Evolutionary conservation across 345 rosid species (phyloP), one percentile per base, ranked within the genome.

Genomic region (Fremontodendron californicum): DNA sequence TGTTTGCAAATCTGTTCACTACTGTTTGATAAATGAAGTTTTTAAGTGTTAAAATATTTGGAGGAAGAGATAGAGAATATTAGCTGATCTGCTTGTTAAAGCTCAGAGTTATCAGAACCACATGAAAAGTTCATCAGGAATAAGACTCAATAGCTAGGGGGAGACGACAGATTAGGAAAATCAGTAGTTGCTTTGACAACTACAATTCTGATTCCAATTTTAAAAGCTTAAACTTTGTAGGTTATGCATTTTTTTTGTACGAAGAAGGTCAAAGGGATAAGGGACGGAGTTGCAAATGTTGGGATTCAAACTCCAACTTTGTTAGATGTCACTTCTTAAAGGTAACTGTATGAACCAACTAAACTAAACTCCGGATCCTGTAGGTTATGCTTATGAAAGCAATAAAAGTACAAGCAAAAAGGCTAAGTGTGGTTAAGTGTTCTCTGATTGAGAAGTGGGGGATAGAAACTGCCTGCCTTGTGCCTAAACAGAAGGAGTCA

Each of bases 81-180:
- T 43, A 11, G 15, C 15, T 43, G 48, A 9, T 11, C 1, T 40
- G 10, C 10, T 40, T 0, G 10, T 21, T n/a, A 21, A 54, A 21
- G 29, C 12, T 21, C 13, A n/a, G 12, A 57, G 16, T 25, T 68
- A 18, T 27, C 11, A 7, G 29, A 2, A 81, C 79, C 88, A 85
- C 81, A 85, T 81, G 85, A 81, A 79, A 82, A 84, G 80, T 58
- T 57, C 46, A 39, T 37, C 66, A 62, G 37, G 40, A 62, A 33
- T 11, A 15, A 6, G 39, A 61, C 39, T 43, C 2, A 78, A 68
- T 39, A 54, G 65, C 5, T 4, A 60, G 19, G 19, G 18, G 25
- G 70, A 78, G 84, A 79, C 48, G 19, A n/a, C 8, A 75, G 45
- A 69, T 12, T n/a, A 23, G 15, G 37, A 64, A 74, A 78, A 73